These are phyloP conservation scores for Hamamelis virginiana DNA, from an alignment of 164 flowering plant species.

Conservation along the genomic window DNA sequence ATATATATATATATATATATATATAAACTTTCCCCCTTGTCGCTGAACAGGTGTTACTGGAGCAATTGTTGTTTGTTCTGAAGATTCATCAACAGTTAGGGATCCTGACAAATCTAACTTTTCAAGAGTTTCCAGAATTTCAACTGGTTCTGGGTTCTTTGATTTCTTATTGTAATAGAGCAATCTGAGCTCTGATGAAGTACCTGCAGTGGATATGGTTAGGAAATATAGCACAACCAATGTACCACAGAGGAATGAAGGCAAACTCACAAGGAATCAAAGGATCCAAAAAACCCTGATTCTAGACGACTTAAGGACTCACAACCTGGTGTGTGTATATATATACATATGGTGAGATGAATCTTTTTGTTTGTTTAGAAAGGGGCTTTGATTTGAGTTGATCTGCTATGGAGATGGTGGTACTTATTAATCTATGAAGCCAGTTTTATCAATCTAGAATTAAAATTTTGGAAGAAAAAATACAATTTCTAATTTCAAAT, in stretches of 20 bases:
- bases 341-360: too few relatives aligned
- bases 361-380: too few relatives aligned
- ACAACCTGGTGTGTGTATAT: too few relatives aligned
- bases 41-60: conserved; percentile 33
- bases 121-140: conserved; percentile 13
- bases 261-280: conserved; percentile 57
- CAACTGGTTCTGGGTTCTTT: conserved; percentile 19
- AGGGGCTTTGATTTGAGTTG: too few relatives aligned
- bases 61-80: conserved; percentile 22
- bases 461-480: too few relatives aligned
- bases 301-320: too few relatives aligned
- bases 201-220: conserved; percentile 29
- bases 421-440: too few relatives aligned
- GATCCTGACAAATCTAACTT: conserved; percentile 11
- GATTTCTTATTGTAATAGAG: conserved; percentile 21
- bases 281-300: conserved; percentile 51
- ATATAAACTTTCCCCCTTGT: too few relatives aligned
- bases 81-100: conserved; percentile 8
- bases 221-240: neutral
- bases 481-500: too few relatives aligned
- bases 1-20: too few relatives aligned
- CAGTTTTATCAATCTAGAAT: too few relatives aligned
- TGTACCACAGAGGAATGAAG: conserved; percentile 3
- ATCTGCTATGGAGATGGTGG: too few relatives aligned
- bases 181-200: conserved; percentile 34